Percentiles rank a stretch among this genome's conserved stretches.
Evolutionary conservation across 2,329 filamentous ascomycete species (phyloP).

Genomic region (Cladophialophora immunda): DNA sequence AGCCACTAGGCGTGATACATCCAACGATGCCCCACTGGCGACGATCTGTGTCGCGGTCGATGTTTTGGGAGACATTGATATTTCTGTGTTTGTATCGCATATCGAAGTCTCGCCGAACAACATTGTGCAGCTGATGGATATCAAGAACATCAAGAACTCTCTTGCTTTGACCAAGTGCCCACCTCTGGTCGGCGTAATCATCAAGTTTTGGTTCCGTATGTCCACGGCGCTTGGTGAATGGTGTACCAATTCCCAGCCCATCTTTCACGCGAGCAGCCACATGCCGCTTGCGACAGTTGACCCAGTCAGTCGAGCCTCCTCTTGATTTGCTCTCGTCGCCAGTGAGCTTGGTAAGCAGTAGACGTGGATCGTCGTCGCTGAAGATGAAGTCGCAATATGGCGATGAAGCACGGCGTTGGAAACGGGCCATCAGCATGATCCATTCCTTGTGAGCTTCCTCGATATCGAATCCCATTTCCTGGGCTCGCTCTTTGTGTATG

Average conservation of each 20-base stretch:
- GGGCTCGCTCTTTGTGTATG: slow-evolving; percentile 51
- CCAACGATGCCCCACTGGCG: slow-evolving; percentile 65
- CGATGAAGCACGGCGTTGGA: slow-evolving; percentile 68
- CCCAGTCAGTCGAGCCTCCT: slow-evolving; percentile 59
- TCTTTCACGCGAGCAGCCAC: slow-evolving; percentile 60
- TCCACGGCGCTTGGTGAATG: slow-evolving; percentile 68
- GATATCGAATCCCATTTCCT: slow-evolving; percentile 36
- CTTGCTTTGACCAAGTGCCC: slow-evolving; percentile 61
- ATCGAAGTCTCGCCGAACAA: slow-evolving; percentile 61
- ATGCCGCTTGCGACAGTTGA: slow-evolving; percentile 68
- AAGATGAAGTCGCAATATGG: slow-evolving; percentile 70
- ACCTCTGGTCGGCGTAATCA: slow-evolving; percentile 64
- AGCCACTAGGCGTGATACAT: slow-evolving; percentile 74
- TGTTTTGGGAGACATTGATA: slow-evolving; percentile 76
- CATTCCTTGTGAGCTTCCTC: slow-evolving; percentile 52
- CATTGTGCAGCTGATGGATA: slow-evolving; percentile 64
- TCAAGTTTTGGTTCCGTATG: slow-evolving; percentile 62
- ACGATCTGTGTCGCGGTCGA: slow-evolving; percentile 66
- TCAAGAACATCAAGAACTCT: slow-evolving; percentile 74
- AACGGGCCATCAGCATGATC: slow-evolving; percentile 53
- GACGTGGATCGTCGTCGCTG: slow-evolving; percentile 62
- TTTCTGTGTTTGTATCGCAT: slow-evolving; percentile 62
- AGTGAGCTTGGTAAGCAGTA: slow-evolving; percentile 43
- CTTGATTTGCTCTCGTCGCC: slow-evolving; percentile 49
- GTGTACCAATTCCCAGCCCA: slow-evolving; percentile 62